Conservation (phyloP, 2,329 filamentous ascomycete genomes). For the Hortaea werneckii region DNA sequence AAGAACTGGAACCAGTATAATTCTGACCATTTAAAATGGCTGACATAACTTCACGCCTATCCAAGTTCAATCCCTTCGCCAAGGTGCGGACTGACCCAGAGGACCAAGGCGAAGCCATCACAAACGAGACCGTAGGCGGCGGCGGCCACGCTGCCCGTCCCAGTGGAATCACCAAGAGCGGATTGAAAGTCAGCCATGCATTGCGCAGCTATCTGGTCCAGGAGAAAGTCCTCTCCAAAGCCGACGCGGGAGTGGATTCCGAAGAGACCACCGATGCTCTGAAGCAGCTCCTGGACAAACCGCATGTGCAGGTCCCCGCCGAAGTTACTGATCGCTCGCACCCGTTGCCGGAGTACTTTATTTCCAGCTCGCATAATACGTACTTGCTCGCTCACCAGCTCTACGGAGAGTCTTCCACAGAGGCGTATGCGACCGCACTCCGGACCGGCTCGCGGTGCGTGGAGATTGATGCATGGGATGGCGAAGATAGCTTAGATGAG, state of each 20-base stretch:
- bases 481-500: conserved; percentile 38
- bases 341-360: conserved; percentile 59
- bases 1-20: no score
- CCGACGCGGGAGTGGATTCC: conserved; percentile 38
- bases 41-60: neutral
- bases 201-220: conserved; percentile 47
- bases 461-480: conserved; percentile 65
- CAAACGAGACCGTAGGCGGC: conserved; percentile 42
- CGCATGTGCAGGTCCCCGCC: conserved; percentile 48
- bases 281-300: conserved; percentile 43
- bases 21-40: no score
- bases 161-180: conserved; percentile 39
- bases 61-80: conserved; percentile 30
- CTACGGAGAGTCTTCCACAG: conserved; percentile 51
- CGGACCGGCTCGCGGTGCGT: conserved; percentile 57
- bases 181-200: conserved; percentile 50
- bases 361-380: conserved; percentile 65
- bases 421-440: conserved; percentile 54
- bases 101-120: conserved; percentile 44
- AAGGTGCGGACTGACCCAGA: conserved; percentile 35
- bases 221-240: conserved; percentile 40
- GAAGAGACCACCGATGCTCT: conserved; percentile 39
- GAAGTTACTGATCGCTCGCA: conserved; percentile 47
- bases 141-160: conserved; percentile 48
- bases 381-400: conserved; percentile 63